phyloP scores from a whole-genome alignment of 768 basidiomycete species.

The Gymnopilus junonius region DNA sequence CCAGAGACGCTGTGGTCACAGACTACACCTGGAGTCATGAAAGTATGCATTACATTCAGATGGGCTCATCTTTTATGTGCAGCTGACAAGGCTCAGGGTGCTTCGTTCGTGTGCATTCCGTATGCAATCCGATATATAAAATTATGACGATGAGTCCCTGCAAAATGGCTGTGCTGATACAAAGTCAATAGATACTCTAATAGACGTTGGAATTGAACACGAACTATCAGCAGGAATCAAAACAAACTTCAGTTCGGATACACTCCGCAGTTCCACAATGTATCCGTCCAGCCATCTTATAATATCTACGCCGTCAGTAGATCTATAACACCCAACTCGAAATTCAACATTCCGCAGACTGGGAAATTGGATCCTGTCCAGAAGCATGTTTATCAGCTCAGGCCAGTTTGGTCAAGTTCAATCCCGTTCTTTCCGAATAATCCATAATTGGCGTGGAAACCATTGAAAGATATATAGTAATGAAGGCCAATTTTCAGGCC shows the following conservation, averaged over 20 bases:
- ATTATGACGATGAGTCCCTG: background rate
- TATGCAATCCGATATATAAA: background rate
- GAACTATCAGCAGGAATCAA: background rate
- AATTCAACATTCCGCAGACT: background rate
- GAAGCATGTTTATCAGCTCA: background rate
- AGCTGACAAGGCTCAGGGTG: background rate
- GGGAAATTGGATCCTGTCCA: background rate
- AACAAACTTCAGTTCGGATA: background rate
- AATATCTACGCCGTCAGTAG: background rate
- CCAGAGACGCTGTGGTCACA: conserved; percentile 13
- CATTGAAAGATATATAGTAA: too few relatives aligned
- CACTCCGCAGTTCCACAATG: background rate
- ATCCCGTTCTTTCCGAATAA: background rate
- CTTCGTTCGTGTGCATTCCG: background rate
- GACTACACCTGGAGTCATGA: conserved; percentile 1
- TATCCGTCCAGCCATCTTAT: background rate
- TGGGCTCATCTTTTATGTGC: background rate
- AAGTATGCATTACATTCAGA: background rate
- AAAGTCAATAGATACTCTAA: background rate
- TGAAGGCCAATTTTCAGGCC: too few relatives aligned
- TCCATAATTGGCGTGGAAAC: conserved; percentile 10
- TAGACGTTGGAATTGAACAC: background rate
- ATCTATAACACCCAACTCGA: background rate
- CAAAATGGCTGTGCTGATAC: background rate
- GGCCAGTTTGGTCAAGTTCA: background rate